phyloP scores from a whole-genome alignment of 139 green algal genomes.

The Edaphochlamys debaryana region DNA sequence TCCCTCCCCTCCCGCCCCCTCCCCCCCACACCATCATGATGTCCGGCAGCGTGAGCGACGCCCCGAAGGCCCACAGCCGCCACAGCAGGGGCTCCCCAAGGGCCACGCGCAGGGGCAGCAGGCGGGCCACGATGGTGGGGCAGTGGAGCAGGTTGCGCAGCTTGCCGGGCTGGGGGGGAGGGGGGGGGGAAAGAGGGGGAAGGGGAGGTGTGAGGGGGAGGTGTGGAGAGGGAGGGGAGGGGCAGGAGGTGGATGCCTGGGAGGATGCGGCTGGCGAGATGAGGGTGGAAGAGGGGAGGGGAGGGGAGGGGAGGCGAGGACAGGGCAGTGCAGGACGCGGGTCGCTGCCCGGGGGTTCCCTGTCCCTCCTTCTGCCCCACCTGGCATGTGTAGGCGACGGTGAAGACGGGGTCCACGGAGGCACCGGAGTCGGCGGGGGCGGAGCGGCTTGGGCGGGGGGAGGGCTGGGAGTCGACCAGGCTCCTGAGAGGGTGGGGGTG shows the following conservation, averaged over 20 bases:
- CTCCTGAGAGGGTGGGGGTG: too few relatives aligned
- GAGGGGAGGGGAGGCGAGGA: background rate
- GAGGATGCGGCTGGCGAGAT: background rate
- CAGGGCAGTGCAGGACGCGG: too few relatives aligned
- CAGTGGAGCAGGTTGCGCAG: slow-evolving; percentile 64
- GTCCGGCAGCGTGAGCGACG: background rate
- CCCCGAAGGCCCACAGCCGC: slow-evolving; percentile 37
- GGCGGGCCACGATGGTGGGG: slow-evolving; percentile 65
- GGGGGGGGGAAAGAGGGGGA: background rate
- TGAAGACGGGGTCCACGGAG: slow-evolving; percentile 5
- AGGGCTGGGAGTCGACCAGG: too few relatives aligned
- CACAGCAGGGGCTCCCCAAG: slow-evolving; percentile 77
- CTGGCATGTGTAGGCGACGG: slow-evolving; percentile 3
- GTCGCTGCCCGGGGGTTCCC: too few relatives aligned
- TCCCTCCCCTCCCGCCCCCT: too few relatives aligned
- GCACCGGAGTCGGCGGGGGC: too few relatives aligned
- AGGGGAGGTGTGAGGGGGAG: too few relatives aligned
- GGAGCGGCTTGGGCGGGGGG: too few relatives aligned
- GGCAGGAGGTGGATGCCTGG: too few relatives aligned
- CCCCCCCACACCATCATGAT: background rate
- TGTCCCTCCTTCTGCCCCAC: background rate
- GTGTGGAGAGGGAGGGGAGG: too few relatives aligned
- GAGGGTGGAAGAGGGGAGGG: background rate
- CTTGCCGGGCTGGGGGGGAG: slow-evolving; percentile 48
- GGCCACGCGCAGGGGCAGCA: slow-evolving; percentile 60